phyloP scores from a whole-genome alignment of 257 asterid species.

The Paulownia fortunei region DNA sequence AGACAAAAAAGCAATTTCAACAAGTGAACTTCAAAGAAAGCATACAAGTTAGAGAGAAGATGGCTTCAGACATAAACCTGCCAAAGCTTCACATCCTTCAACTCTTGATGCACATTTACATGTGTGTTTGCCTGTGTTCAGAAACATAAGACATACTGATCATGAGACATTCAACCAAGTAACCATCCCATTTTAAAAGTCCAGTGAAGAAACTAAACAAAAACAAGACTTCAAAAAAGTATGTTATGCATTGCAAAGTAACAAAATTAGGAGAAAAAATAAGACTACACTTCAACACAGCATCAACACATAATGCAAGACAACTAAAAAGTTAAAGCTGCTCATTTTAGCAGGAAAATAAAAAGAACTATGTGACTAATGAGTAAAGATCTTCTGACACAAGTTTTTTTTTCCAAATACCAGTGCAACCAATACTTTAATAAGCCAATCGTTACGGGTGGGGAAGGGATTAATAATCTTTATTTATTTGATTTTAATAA shows the following conservation, averaged over 20 bases:
- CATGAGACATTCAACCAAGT: constrained; percentile 33
- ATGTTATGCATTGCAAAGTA: not conserved
- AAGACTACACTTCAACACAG: not conserved
- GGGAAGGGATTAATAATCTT: not conserved
- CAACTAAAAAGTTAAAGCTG: not conserved
- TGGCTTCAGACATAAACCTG: constrained; percentile 60
- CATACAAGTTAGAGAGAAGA: constrained; percentile 15
- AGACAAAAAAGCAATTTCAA: constrained; percentile 23
- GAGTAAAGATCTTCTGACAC: not conserved
- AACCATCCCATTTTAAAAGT: not conserved
- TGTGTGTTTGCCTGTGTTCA: constrained; percentile 93
- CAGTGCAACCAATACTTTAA: not conserved
- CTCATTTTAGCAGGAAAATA: not conserved
- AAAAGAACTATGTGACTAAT: not conserved
- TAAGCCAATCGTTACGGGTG: not conserved
- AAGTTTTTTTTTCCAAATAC: not conserved
- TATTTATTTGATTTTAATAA: not conserved
- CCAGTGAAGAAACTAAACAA: not conserved
- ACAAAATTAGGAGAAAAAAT: not conserved
- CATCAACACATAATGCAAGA: not conserved
- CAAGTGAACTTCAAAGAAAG: constrained; percentile 18
- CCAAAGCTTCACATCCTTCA: constrained; percentile 98
- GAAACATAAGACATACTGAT: constrained; percentile 31
- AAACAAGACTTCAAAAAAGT: constrained; percentile 2
- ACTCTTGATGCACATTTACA: constrained; percentile 84